phyloP scores from a whole-genome alignment of 1,284 basidiomycete genomes.

The Trametes polyzona region DNA sequence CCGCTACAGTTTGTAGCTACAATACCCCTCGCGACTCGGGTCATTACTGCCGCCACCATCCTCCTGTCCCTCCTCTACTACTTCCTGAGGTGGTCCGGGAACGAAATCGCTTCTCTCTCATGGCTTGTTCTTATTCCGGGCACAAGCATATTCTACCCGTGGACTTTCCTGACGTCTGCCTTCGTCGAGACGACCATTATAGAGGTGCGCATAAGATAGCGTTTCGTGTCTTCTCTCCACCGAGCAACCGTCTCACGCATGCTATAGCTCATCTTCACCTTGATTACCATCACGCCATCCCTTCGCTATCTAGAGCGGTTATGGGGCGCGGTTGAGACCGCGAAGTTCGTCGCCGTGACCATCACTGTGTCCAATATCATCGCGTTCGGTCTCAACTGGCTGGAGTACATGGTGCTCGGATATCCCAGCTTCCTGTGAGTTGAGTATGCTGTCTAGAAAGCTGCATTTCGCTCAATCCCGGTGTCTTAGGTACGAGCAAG shows the following conservation, averaged over 20 bases:
- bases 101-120: conserved; percentile 53
- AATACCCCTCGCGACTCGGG: conserved; percentile 80
- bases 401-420: conserved; percentile 72
- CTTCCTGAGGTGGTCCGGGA: conserved; percentile 61
- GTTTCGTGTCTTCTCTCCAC: neutral
- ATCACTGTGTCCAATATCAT: conserved; percentile 88
- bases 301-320: conserved; percentile 91
- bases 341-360: conserved; percentile 85
- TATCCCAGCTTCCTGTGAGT: conserved; percentile 80
- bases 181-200: conserved; percentile 86
- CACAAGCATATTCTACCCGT: conserved; percentile 85
- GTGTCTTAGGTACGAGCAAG: conserved; percentile 74
- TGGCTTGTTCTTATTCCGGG: conserved; percentile 90
- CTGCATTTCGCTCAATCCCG: neutral
- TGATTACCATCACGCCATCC: conserved; percentile 81
- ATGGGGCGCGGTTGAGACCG: conserved; percentile 88
- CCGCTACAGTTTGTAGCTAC: conserved; percentile 69
- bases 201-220: conserved; percentile 67
- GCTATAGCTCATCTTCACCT: conserved; percentile 73
- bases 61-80: conserved; percentile 66
- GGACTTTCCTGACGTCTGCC: conserved; percentile 88
- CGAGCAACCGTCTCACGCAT: conserved; percentile 13
- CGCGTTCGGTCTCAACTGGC: conserved; percentile 81
- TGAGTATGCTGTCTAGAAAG: neutral
- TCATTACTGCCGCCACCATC: conserved; percentile 73